Evolutionary conservation across 805 yeast genomes (phyloP).

Genomic region (Nakazawaea populi): DNA sequence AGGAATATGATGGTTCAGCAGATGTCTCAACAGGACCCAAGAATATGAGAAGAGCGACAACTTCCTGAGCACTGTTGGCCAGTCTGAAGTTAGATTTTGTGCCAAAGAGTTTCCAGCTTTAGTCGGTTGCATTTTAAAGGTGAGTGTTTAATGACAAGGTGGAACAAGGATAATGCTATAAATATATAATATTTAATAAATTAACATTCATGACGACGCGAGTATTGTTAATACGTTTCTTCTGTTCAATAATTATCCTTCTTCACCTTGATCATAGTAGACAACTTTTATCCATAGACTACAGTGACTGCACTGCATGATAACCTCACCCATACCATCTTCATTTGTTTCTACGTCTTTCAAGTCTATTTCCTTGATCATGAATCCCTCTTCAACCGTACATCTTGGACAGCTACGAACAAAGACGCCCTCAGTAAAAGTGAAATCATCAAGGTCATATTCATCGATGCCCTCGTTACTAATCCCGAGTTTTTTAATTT

Average conservation of each 20-base stretch:
- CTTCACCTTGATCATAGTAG: conserved; percentile 44
- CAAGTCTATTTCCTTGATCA: conserved; percentile 56
- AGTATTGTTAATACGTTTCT: background rate
- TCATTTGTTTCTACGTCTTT: conserved; percentile 45
- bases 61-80: background rate
- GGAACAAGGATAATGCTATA: background rate
- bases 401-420: conserved; percentile 65
- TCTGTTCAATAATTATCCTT: background rate
- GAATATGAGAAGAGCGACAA: background rate
- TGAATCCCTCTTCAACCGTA: conserved; percentile 43
- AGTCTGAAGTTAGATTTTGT: background rate
- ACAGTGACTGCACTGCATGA: conserved; percentile 79
- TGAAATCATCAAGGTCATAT: conserved; percentile 59
- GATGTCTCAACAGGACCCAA: background rate
- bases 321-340: conserved; percentile 50
- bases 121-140: no score
- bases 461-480: conserved; percentile 62
- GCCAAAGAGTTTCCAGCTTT: no score
- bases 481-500: conserved; percentile 30
- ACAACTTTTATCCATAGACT: conserved; percentile 80
- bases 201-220: background rate
- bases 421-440: conserved; percentile 30
- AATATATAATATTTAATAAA: background rate
- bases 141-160: no score
- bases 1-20: background rate